Base-by-base conservation (phyloP, 176 grass and related monocot species). In the Bromus sterilis region DNA sequence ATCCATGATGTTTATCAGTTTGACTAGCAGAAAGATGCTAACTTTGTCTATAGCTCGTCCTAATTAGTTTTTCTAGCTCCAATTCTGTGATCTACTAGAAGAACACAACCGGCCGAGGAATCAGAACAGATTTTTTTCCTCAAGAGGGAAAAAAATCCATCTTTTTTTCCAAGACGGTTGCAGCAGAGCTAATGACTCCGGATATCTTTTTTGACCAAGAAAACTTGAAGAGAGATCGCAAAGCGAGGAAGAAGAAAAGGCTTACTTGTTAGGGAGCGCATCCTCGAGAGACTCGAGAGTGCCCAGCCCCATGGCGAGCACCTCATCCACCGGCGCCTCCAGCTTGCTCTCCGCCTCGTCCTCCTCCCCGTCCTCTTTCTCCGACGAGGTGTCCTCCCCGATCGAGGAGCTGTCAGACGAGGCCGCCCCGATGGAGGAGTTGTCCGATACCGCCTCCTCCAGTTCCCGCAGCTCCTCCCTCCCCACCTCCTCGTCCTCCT, bases 261-360 rank as follows among this genome's bases (percentile, higher is more conserved):
- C 81, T 84, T 85, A 93, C 91, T 93, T 93, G 85, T 55, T 79
- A n/a, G 87, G 91, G 11, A 93, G 85, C 6, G 85, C 88, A 23
- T 93, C 87, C 57, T 93, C 91, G 20, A 93, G 43, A 42, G 81
- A 89, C 11, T 93, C 91, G 16, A 93, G 44, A 41, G 86, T 83
- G 5, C 68, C 62, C 12, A 92, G 51, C 23, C 84, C 86, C 70
- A 80, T 62, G 7, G 61, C 82, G 4, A 85, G 51, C 24, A 82
- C 87, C 16, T 64, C 72, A 63, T 23, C 78, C 25, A 15, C 68
- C 34, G 9, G 66, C 32, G 23, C 68, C 30, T 66, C 67, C 7
- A 4, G 31, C 46, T 82, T 37, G 84, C 84, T 87, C 84, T 81
- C 20, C 72, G 63, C 84, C 57, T 89, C 86, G 1, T 75, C 86